Conservation (phyloP, 164 flowering plant genomes). For the Annona squamosa region DNA sequence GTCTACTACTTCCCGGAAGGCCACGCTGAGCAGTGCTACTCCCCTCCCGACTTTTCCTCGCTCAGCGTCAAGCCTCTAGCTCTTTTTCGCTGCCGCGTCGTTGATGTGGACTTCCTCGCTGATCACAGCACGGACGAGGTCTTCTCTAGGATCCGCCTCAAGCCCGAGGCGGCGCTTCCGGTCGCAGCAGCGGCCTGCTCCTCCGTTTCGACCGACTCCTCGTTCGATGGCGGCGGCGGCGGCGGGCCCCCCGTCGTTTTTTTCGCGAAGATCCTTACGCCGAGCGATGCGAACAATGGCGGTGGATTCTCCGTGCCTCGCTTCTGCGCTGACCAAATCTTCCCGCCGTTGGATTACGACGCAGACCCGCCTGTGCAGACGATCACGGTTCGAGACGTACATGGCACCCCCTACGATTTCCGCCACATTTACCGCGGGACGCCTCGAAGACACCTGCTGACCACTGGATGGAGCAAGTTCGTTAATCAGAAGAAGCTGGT, state of each 20-base stretch:
- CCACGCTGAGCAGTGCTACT: constrained; percentile 45
- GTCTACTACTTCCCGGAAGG: constrained; percentile 88
- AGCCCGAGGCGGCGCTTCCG: constrained; percentile 1
- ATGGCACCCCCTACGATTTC: constrained; percentile 54
- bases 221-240: neutral
- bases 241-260: constrained; percentile 14
- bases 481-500: constrained; percentile 65
- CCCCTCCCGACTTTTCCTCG: constrained; percentile 15
- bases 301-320: constrained; percentile 89
- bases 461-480: constrained; percentile 91
- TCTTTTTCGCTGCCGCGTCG: constrained; percentile 30
- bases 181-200: neutral
- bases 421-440: constrained; percentile 66
- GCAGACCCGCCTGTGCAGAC: constrained; percentile 72
- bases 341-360: constrained; percentile 46
- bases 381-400: constrained; percentile 39
- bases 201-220: neutral
- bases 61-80: constrained; percentile 14
- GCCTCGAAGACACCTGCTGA: constrained; percentile 70
- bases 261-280: constrained; percentile 58
- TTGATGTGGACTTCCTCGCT: constrained; percentile 32
- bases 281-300: constrained; percentile 82
- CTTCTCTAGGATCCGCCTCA: constrained; percentile 32
- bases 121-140: constrained; percentile 52
- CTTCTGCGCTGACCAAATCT: constrained; percentile 69